phyloP scores from a whole-genome alignment of 2,329 filamentous ascomycete genomes.

The Verticillium albo-atrum region DNA sequence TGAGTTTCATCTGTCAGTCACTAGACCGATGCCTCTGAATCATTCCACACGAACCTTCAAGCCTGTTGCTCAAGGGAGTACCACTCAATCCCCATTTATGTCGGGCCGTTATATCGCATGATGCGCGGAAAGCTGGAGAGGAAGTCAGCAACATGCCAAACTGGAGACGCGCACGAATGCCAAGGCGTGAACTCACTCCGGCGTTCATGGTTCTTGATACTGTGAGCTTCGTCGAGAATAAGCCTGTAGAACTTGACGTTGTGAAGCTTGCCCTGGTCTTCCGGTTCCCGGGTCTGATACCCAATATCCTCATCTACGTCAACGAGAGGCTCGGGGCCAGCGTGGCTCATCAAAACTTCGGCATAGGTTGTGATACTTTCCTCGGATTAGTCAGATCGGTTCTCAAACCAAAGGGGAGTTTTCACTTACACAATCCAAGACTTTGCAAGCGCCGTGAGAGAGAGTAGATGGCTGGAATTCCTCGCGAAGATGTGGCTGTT shows the following conservation, averaged over 20 bases:
- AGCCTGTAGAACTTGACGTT: conserved; percentile 41
- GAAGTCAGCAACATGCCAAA: neutral
- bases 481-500: neutral
- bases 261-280: conserved; percentile 10
- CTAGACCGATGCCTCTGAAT: neutral
- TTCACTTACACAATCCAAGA: neutral
- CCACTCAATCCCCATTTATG: conserved; percentile 29
- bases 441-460: neutral
- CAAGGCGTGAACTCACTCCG: conserved; percentile 18
- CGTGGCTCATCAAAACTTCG: neutral
- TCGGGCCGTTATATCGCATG: conserved; percentile 17
- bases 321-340: neutral
- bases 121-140: conserved; percentile 15
- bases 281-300: too few species aligned
- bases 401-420: neutral
- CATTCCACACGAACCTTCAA: conserved; percentile 17
- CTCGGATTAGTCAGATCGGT: neutral
- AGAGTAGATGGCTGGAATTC: neutral
- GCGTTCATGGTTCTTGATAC: conserved; percentile 44
- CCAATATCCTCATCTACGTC: neutral
- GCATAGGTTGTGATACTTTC: neutral
- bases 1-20: conserved; percentile 8
- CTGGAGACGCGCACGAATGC: neutral
- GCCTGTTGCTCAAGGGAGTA: conserved; percentile 28
- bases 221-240: conserved; percentile 53